phyloP scores from a whole-genome alignment of 345 rosid genomes.

The Corchorus capsularis region DNA sequence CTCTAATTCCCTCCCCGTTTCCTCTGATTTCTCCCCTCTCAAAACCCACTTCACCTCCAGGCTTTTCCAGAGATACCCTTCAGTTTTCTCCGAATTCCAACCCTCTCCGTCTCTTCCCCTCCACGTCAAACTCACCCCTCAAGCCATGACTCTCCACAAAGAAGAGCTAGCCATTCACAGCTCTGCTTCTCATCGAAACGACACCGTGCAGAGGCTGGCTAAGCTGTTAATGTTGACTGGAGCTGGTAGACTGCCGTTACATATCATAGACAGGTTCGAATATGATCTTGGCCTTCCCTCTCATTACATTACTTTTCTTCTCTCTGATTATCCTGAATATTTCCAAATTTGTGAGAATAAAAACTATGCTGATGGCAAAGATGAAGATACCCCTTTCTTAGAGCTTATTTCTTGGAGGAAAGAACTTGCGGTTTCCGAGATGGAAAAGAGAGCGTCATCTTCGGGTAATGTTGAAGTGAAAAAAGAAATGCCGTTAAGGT shows the following conservation, averaged over 20 bases:
- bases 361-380: constrained; percentile 34
- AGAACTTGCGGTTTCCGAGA: constrained; percentile 58
- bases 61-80: constrained; percentile 49
- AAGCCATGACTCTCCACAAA: constrained; percentile 45
- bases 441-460: constrained; percentile 54
- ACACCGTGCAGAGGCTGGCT: constrained; percentile 45
- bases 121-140: constrained; percentile 64
- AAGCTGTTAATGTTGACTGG: constrained; percentile 70
- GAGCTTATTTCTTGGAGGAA: constrained; percentile 52
- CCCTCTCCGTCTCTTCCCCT: constrained; percentile 68
- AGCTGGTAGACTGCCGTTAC: constrained; percentile 51
- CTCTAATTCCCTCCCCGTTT: constrained; percentile 58
- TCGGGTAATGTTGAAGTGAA: constrained; percentile 19
- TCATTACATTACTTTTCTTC: constrained; percentile 54
- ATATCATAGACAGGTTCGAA: constrained; percentile 52
- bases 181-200: constrained; percentile 35
- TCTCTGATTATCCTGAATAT: constrained; percentile 70
- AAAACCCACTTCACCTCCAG: constrained; percentile 47
- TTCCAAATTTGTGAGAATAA: constrained; percentile 50
- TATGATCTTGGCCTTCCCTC: constrained; percentile 80
- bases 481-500: constrained; percentile 53
- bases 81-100: constrained; percentile 64
- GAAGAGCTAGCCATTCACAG: constrained; percentile 55
- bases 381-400: constrained; percentile 45
- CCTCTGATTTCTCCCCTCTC: constrained; percentile 59